Conservation (phyloP, 208 protist genomes). For the Entamoeba invadens region DNA sequence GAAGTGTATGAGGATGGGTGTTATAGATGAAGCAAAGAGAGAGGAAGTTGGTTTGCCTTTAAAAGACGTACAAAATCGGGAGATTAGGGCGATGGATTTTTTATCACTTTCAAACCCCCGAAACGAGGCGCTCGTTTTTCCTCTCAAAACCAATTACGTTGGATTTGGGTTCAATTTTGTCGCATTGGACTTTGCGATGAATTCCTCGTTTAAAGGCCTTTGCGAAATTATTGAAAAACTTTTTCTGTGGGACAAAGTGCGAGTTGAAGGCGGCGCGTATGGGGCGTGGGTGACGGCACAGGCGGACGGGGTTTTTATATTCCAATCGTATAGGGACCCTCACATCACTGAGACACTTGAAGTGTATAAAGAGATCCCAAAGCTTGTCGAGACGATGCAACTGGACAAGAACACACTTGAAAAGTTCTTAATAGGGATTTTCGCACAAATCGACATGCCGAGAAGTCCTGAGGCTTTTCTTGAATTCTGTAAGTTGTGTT, state of each 20-base stretch:
- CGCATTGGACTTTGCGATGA: neutral
- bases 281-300: neutral
- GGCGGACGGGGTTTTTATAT: neutral
- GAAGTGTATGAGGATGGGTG: no score
- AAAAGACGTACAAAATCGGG: neutral
- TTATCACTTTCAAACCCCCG: neutral
- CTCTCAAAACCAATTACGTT: neutral
- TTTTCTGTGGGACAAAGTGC: neutral
- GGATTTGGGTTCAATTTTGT: neutral
- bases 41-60: neutral
- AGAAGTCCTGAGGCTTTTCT: no score
- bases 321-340: slow-evolving; percentile 11
- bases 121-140: neutral
- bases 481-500: no score
- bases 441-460: neutral
- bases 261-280: slow-evolving; percentile 20
- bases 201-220: neutral
- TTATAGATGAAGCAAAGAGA: no score
- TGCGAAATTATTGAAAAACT: neutral
- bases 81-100: neutral
- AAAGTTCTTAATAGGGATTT: neutral
- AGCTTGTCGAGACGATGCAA: neutral
- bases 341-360: neutral
- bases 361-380: neutral
- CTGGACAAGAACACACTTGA: neutral